phyloP scores from a whole-genome alignment of 805 yeast genomes.

The Scheffersomyces amazonensis region DNA sequence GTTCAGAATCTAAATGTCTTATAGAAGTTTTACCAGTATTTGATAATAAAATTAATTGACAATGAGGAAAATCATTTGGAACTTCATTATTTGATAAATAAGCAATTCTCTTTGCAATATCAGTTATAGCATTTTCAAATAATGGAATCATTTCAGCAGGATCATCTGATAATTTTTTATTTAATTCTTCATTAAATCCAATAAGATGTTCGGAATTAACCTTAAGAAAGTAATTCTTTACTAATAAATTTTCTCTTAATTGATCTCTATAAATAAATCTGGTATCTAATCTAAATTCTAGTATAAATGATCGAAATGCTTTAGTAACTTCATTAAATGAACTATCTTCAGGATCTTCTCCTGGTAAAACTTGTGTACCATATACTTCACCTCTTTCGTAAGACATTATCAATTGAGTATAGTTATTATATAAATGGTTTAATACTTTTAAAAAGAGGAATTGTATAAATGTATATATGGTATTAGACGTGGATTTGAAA shows the following conservation, averaged over 20 bases:
- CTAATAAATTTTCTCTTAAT: slow-evolving; percentile 78
- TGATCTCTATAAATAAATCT: slow-evolving; percentile 89
- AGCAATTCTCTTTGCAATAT: slow-evolving; percentile 75
- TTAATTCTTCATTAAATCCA: slow-evolving; percentile 84
- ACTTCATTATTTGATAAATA: slow-evolving; percentile 51
- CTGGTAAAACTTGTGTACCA: slow-evolving; percentile 83
- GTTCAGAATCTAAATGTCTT: slow-evolving; percentile 80
- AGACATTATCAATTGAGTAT: slow-evolving; percentile 57
- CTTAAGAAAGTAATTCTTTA: slow-evolving; percentile 66
- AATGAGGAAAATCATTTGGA: slow-evolving; percentile 63
- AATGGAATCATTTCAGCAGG: slow-evolving; percentile 86
- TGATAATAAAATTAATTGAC: slow-evolving; percentile 77
- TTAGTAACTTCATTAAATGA: slow-evolving; percentile 67
- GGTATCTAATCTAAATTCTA: slow-evolving; percentile 81
- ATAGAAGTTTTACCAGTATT: slow-evolving; percentile 70
- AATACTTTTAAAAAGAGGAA: no score
- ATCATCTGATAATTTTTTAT: slow-evolving; percentile 77
- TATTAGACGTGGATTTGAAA: not conserved
- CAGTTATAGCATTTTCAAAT: slow-evolving; percentile 79
- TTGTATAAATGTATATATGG: no score
- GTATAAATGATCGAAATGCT: slow-evolving; percentile 76
- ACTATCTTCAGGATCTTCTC: slow-evolving; percentile 65
- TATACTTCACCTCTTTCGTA: slow-evolving; percentile 71
- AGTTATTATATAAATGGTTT: no score
- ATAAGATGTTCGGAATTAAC: slow-evolving; percentile 84